Percentiles rank a stretch among this genome's conserved stretches.
Evolutionary conservation across 192 early-diverging fungal species (phyloP).

Genomic region (Chytriomyces confervae): DNA sequence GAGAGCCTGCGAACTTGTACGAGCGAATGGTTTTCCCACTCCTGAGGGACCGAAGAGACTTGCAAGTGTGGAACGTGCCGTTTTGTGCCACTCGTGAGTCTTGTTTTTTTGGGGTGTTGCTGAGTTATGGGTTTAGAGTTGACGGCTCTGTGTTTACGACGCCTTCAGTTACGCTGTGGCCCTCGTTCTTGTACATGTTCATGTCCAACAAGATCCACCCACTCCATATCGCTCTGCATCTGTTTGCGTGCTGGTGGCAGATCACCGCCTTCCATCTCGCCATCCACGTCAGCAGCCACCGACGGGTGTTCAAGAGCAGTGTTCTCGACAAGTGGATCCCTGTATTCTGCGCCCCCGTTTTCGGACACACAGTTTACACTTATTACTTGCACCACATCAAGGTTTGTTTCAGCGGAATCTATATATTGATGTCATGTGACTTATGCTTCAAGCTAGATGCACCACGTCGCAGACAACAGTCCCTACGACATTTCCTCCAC

Average conservation of each 20-base stretch:
- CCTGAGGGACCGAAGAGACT: slow-evolving; percentile 26
- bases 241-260: slow-evolving; percentile 13
- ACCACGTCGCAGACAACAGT: slow-evolving; percentile 52
- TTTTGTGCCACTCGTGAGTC: slow-evolving; percentile 19
- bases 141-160: too few species aligned
- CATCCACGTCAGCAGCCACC: slow-evolving; percentile 44
- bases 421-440: not conserved
- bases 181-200: slow-evolving; percentile 23
- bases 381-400: slow-evolving; percentile 52
- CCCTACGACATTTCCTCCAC: slow-evolving; percentile 44
- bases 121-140: not conserved
- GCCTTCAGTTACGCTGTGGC: slow-evolving; percentile 26
- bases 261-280: slow-evolving; percentile 38
- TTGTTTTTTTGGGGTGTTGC: not conserved
- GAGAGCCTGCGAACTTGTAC: slow-evolving; percentile 14
- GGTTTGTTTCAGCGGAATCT: not conserved
- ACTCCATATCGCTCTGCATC: slow-evolving; percentile 12
- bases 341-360: slow-evolving; percentile 38
- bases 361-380: slow-evolving; percentile 42
- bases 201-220: slow-evolving; percentile 11
- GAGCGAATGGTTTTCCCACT: slow-evolving; percentile 30
- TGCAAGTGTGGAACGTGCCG: slow-evolving; percentile 18
- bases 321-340: slow-evolving; percentile 29
- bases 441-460: too few species aligned
- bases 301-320: slow-evolving; percentile 6